Conservation (phyloP, 1,284 basidiomycete genomes). For the Trametes versicolor region DNA sequence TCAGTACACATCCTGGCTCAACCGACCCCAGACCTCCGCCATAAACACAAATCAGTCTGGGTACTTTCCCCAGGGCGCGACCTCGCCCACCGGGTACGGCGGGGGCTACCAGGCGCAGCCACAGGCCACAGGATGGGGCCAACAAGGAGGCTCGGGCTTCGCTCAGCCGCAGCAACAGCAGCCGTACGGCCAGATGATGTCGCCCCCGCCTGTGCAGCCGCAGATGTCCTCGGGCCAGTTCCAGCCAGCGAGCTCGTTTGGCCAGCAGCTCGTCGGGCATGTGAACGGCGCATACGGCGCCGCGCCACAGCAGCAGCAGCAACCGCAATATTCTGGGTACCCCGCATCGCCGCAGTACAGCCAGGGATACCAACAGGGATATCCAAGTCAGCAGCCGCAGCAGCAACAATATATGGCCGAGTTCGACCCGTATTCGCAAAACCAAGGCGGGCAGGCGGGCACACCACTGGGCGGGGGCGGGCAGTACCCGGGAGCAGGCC, state of each 20-base stretch:
- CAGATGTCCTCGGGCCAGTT: constrained; percentile 43
- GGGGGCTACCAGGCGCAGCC: constrained; percentile 32
- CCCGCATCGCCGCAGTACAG: constrained; percentile 35
- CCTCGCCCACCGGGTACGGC: constrained; percentile 28
- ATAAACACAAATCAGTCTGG: constrained; percentile 26
- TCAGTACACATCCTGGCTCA: constrained; percentile 45
- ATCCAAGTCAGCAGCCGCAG: constrained; percentile 39
- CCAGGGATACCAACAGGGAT: constrained; percentile 39
- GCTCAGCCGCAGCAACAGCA: constrained; percentile 24
- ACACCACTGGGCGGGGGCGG: constrained; percentile 4
- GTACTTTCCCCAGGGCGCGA: constrained; percentile 31
- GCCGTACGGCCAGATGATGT: constrained; percentile 31
- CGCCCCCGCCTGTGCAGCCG: constrained; percentile 23
- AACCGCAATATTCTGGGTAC: constrained; percentile 36
- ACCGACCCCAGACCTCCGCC: constrained; percentile 34
- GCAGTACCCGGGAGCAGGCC: constrained; percentile 1
- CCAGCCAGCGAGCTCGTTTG: constrained; percentile 46
- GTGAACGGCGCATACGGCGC: constrained; percentile 38
- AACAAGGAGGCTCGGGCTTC: constrained; percentile 34
- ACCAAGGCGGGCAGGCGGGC: constrained; percentile 9
- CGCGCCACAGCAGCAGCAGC: constrained; percentile 35
- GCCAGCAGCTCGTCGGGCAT: constrained; percentile 47
- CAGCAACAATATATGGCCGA: constrained; percentile 44
- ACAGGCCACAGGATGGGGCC: constrained; percentile 36
- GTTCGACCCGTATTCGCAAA: constrained; percentile 48